Percentiles rank a stretch among this genome's conserved stretches.
These are phyloP conservation scores for Picochlorum sp. DNA, from an alignment of 139 green algal genomes.

Conservation along the genomic window DNA sequence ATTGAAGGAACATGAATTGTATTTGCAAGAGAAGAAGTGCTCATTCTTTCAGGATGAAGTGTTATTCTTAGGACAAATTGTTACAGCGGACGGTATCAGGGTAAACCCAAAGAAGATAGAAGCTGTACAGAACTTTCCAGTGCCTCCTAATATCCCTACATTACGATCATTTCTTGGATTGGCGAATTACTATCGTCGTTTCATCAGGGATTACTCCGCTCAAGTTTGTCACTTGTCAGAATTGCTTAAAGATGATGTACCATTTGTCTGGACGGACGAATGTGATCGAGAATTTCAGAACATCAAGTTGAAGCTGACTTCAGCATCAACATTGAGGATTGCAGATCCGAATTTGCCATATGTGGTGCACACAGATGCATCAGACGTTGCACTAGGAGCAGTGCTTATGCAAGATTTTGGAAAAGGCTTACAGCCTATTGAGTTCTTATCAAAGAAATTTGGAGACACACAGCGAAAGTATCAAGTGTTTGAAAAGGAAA, in stretches of 20 bases:
- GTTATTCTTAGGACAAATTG: conserved; percentile 13
- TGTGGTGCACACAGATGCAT: neutral
- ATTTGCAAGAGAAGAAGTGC: conserved; percentile 22
- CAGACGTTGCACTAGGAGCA: neutral
- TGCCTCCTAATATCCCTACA: conserved; percentile 18
- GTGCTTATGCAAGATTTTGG: conserved; percentile 2
- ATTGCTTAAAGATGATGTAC: conserved; percentile 18
- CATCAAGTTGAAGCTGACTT: neutral
- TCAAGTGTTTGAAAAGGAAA: conserved; percentile 32
- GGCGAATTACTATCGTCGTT: conserved; percentile 36
- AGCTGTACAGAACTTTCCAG: conserved; percentile 30
- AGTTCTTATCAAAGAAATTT: conserved; percentile 28
- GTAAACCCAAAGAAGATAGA: conserved; percentile 33
- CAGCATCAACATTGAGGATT: neutral
- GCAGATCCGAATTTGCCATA: neutral
- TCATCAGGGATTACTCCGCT: conserved; percentile 29
- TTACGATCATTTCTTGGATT: conserved; percentile 44
- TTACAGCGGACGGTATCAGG: conserved; percentile 10
- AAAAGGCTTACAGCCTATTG: conserved; percentile 22
- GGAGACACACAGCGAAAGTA: conserved; percentile 35
- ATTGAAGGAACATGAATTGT: conserved; percentile 17
- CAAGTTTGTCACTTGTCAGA: conserved; percentile 31
- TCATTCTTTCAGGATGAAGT: conserved; percentile 1
- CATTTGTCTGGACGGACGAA: conserved; percentile 15
- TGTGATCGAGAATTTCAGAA: conserved; percentile 21